A percentile compares a stretch with the other conserved stretches of the same genome.
Conservation (phyloP, 495 filamentous ascomycete species). For the Penicillium diatomitis region DNA sequence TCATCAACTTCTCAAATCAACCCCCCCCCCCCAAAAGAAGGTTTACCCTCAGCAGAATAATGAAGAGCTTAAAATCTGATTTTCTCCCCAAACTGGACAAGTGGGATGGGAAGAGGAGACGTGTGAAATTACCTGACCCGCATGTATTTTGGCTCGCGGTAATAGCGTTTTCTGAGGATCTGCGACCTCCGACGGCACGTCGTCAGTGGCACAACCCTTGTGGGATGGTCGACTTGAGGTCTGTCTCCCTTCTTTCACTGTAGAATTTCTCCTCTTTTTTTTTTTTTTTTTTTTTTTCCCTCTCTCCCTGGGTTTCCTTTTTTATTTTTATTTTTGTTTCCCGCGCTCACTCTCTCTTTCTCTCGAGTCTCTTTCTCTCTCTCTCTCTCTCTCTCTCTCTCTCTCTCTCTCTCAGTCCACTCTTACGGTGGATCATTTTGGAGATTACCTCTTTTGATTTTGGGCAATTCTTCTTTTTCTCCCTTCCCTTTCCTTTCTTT, state of each 20-base stretch:
- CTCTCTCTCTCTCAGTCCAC: too few relatives aligned
- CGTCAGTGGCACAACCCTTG: conserved; percentile 34
- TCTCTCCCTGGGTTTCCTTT: conserved; percentile 15
- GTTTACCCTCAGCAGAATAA: too few relatives aligned
- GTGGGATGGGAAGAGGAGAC: background rate
- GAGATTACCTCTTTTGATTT: too few relatives aligned
- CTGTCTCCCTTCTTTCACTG: too few relatives aligned
- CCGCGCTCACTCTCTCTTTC: background rate
- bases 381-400: too few relatives aligned
- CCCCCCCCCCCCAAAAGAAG: too few relatives aligned
- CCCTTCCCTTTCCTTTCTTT: too few relatives aligned
- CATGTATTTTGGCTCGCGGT: background rate
- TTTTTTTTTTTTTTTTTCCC: background rate
- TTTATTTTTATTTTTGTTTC: background rate
- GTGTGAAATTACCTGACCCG: background rate
- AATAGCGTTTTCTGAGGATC: conserved; percentile 24
- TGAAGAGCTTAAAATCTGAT: background rate
- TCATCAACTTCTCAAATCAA: background rate
- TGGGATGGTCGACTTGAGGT: background rate
- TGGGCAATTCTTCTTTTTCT: too few relatives aligned
- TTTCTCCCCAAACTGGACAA: background rate
- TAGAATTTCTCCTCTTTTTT: too few relatives aligned
- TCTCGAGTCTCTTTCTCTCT: too few relatives aligned
- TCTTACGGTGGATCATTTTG: too few relatives aligned
- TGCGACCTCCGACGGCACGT: conserved; percentile 38